Conservation (phyloP, 1,284 basidiomycete species). For the Coniophora puteana region DNA sequence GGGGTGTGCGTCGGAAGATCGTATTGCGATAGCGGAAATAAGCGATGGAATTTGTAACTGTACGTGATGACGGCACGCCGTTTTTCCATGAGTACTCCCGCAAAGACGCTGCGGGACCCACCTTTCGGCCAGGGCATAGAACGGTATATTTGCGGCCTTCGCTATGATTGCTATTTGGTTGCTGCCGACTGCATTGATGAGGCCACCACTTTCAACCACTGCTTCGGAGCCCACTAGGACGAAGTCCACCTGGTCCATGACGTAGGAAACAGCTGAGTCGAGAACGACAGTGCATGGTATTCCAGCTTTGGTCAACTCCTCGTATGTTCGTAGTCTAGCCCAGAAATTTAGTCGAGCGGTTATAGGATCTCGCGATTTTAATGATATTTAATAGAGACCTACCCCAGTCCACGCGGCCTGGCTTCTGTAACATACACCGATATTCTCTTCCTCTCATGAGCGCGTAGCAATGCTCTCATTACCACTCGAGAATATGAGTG, state of each 20-base stretch:
- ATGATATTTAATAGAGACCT: conserved; percentile 25
- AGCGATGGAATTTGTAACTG: conserved; percentile 96
- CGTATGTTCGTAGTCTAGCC: conserved; percentile 83
- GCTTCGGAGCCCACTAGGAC: conserved; percentile 97
- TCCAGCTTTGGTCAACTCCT: conserved; percentile 77
- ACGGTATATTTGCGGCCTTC: conserved; percentile 91
- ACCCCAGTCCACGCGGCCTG: conserved; percentile 82
- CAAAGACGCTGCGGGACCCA: conserved; percentile 31
- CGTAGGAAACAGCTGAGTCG: conserved; percentile 95
- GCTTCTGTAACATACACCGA: conserved; percentile 98
- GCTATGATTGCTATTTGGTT: conserved; percentile 97
- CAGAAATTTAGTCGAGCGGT: conserved; percentile 8
- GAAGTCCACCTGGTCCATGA: conserved; percentile 94
- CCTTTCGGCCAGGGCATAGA: conserved; percentile 97
- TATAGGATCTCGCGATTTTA: conserved; percentile 12
- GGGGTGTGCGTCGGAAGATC: conserved; percentile 87
- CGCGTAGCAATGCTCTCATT: conserved; percentile 86
- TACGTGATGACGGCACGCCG: conserved; percentile 18
- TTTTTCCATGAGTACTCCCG: conserved; percentile 19
- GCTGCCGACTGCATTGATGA: conserved; percentile 89
- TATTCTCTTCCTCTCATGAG: conserved; percentile 89
- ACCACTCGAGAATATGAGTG: conserved; percentile 97
- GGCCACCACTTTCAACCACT: conserved; percentile 90
- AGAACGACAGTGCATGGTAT: conserved; percentile 95
- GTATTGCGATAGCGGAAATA: conserved; percentile 96